These are phyloP conservation scores for Cucurbita pepo DNA, from an alignment of 306 rosid genomes.

Conservation along the genomic window DNA sequence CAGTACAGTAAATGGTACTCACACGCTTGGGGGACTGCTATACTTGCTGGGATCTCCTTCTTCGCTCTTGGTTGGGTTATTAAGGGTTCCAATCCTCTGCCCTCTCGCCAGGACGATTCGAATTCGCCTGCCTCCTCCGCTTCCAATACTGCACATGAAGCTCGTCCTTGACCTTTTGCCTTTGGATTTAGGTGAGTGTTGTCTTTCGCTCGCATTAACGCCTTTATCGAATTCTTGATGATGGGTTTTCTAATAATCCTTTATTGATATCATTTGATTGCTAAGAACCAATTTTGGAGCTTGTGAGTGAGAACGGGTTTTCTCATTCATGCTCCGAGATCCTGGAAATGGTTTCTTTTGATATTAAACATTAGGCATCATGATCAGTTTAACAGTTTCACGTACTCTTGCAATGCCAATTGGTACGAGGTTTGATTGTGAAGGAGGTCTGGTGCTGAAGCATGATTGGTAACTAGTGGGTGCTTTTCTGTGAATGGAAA, in stretches of 20 bases:
- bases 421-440: not conserved
- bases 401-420: not conserved
- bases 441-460: not conserved
- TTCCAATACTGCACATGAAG: not conserved
- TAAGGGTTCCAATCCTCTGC: slow-evolving; percentile 79
- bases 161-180: not conserved
- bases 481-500: not conserved
- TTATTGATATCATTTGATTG: not conserved
- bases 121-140: slow-evolving; percentile 12
- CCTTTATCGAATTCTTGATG: not conserved
- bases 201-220: not conserved
- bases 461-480: not conserved
- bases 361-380: not conserved
- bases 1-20: slow-evolving; percentile 78
- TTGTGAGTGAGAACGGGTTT: not conserved
- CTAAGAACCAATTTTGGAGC: not conserved
- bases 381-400: not conserved
- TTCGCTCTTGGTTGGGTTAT: slow-evolving; percentile 88
- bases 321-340: not conserved
- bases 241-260: not conserved
- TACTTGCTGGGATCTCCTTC: slow-evolving; percentile 80
- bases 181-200: slow-evolving; percentile 6
- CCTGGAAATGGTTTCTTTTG: not conserved
- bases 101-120: slow-evolving; percentile 28
- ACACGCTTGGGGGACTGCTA: slow-evolving; percentile 94